phyloP scores from a whole-genome alignment of 2,329 filamentous ascomycete genomes.

The Dactylellina cionopaga region DNA sequence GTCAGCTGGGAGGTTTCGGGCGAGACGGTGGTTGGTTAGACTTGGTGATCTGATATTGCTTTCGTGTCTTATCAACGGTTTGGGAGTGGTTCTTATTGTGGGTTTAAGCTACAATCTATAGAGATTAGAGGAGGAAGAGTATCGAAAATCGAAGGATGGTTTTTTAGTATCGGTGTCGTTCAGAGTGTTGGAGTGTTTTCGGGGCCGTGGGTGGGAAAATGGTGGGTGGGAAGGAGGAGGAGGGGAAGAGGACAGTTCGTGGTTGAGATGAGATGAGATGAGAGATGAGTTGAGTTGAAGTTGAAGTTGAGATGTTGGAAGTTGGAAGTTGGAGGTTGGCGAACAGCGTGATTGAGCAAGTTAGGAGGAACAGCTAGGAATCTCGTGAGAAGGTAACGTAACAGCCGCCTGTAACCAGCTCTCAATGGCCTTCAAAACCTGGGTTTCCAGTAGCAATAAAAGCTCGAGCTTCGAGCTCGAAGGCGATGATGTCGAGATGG shows the following conservation, averaged over 20 bases:
- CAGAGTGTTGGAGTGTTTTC: not conserved
- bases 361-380: no score
- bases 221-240: not conserved
- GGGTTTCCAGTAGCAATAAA: not conserved
- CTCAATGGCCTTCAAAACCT: not conserved
- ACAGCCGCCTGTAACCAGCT: not conserved
- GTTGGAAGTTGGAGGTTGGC: not conserved
- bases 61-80: conserved; percentile 30
- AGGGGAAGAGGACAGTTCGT: not conserved
- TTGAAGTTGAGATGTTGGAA: conserved; percentile 16
- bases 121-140: conserved; percentile 3
- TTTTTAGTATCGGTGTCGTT: not conserved
- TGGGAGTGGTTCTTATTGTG: conserved; percentile 40
- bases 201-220: not conserved
- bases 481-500: not conserved
- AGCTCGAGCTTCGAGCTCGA: not conserved
- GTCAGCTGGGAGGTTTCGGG: conserved; percentile 13
- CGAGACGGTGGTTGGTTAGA: conserved; percentile 10
- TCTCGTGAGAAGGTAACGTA: no score
- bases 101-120: conserved; percentile 41
- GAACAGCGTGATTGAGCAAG: conserved; percentile 41
- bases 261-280: not conserved
- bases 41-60: conserved; percentile 10
- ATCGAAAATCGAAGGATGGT: not conserved
- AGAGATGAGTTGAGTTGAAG: not conserved